A percentile compares a stretch with the other conserved stretches of the same genome.
Evolutionary conservation across 1,284 basidiomycete species (phyloP).

Genomic region (Cutaneotrichosporon cavernicola): DNA sequence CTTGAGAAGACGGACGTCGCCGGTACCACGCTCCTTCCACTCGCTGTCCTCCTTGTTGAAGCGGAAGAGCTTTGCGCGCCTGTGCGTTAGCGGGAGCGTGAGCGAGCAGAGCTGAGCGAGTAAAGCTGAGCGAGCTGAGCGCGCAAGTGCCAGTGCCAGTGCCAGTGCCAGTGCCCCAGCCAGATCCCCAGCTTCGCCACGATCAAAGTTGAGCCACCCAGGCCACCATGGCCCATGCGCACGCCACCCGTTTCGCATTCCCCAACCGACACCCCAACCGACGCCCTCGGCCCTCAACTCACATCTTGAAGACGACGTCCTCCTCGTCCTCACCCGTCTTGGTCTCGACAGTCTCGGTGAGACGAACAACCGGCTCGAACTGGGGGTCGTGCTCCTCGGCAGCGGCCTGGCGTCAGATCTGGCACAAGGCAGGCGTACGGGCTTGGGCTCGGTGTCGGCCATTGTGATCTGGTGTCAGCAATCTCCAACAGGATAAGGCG

Average conservation of each 20-base stretch:
- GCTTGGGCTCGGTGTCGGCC: constrained; percentile 31
- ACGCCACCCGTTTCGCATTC: background rate
- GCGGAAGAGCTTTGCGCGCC: constrained; percentile 98
- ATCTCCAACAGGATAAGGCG: background rate
- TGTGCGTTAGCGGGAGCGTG: constrained; percentile 46
- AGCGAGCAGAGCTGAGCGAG: background rate
- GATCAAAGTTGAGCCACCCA: background rate
- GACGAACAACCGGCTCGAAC: constrained; percentile 94
- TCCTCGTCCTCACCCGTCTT: constrained; percentile 98
- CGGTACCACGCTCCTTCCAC: constrained; percentile 88
- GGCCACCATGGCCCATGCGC: background rate
- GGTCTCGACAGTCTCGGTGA: constrained; percentile 86
- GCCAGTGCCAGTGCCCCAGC: background rate
- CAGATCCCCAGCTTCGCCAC: background rate
- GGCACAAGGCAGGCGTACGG: constrained; percentile 9
- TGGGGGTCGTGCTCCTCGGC: constrained; percentile 77
- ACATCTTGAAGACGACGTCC: constrained; percentile 94
- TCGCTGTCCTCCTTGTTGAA: constrained; percentile 78
- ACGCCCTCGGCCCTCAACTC: constrained; percentile 39
- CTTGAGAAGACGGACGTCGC: constrained; percentile 80
- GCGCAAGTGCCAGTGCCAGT: background rate
- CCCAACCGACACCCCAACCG: constrained; percentile 23
- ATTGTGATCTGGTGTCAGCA: constrained; percentile 20
- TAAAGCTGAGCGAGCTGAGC: background rate
- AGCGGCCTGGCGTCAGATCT: constrained; percentile 19